These are phyloP conservation scores for Hyphopichia wangnamkhiaoensis DNA, from an alignment of 1,139 yeast species.

Conservation along the genomic window DNA sequence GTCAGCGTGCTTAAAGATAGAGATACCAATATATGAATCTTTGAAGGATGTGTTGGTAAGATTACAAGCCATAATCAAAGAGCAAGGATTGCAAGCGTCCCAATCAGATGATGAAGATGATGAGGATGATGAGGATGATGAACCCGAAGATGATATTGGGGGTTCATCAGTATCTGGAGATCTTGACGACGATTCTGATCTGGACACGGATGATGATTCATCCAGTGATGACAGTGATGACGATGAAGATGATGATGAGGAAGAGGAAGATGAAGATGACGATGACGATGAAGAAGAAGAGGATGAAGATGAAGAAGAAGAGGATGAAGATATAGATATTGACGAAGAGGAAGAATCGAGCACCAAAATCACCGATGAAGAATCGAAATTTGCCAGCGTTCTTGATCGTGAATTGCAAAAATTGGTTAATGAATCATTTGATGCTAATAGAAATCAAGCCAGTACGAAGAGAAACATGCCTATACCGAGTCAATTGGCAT, in stretches of 20 bases:
- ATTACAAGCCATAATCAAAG: slow-evolving; percentile 30
- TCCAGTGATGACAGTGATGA: slow-evolving; percentile 8
- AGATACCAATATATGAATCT: slow-evolving; percentile 37
- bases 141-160: slow-evolving; percentile 11
- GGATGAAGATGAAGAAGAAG: slow-evolving; percentile 5
- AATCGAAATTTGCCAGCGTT: slow-evolving; percentile 5
- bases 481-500: slow-evolving; percentile 9
- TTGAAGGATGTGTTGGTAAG: slow-evolving; percentile 43
- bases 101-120: slow-evolving; percentile 2
- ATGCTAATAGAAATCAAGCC: slow-evolving; percentile 22
- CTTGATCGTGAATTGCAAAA: slow-evolving; percentile 56
- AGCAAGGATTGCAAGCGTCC: slow-evolving; percentile 5
- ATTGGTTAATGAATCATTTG: slow-evolving; percentile 52
- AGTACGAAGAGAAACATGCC: slow-evolving; percentile 3
- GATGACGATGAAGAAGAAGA: slow-evolving; percentile 8
- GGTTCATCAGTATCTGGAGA: too few species aligned
- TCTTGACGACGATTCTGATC: slow-evolving; percentile 7
- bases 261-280: slow-evolving; percentile 16
- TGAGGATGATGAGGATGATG: slow-evolving; percentile 11
- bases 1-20: slow-evolving; percentile 11
- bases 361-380: too few species aligned
- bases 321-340: neutral
- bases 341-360: slow-evolving; percentile 4
- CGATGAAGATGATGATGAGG: slow-evolving; percentile 9
- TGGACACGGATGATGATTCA: slow-evolving; percentile 7